These are phyloP conservation scores for Cyathus striatus DNA, from an alignment of 768 basidiomycete species.

Conservation along the genomic window DNA sequence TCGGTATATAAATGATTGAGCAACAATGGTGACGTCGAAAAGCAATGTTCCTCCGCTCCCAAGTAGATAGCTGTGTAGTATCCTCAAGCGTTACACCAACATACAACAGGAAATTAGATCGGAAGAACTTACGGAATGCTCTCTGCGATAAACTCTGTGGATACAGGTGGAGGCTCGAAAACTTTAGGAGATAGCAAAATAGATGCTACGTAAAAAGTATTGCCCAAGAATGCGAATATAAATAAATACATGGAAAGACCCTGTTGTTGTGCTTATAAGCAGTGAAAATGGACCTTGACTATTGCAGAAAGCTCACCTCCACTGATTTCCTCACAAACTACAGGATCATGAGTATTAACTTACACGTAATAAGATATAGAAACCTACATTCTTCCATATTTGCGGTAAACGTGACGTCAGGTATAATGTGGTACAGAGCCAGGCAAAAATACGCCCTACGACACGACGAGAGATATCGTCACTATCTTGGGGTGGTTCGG, in stretches of 20 bases:
- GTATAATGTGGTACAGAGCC: constrained; percentile 91
- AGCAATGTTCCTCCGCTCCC: constrained; percentile 91
- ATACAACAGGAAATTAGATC: not conserved
- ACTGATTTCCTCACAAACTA: constrained; percentile 89
- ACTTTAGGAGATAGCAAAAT: constrained; percentile 75
- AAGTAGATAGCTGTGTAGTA: constrained; percentile 64
- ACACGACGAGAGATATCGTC: constrained; percentile 64
- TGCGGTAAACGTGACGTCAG: constrained; percentile 92
- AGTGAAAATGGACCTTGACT: constrained; percentile 5
- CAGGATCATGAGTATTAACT: constrained; percentile 3
- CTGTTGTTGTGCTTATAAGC: constrained; percentile 34
- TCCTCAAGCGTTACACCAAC: constrained; percentile 3
- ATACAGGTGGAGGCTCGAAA: constrained; percentile 49
- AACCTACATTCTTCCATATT: constrained; percentile 96
- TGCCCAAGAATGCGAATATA: constrained; percentile 90
- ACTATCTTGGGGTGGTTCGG: constrained; percentile 20
- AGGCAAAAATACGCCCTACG: constrained; percentile 88
- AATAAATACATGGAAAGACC: constrained; percentile 94
- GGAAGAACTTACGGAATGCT: constrained; percentile 69
- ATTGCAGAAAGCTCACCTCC: constrained; percentile 49
- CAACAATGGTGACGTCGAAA: constrained; percentile 90
- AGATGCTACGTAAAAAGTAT: constrained; percentile 87
- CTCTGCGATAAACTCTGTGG: constrained; percentile 68
- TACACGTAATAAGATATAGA: not conserved
- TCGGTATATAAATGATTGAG: constrained; percentile 79